These are phyloP conservation scores for Candida orba DNA, from an alignment of 805 yeast species.

Conservation along the genomic window DNA sequence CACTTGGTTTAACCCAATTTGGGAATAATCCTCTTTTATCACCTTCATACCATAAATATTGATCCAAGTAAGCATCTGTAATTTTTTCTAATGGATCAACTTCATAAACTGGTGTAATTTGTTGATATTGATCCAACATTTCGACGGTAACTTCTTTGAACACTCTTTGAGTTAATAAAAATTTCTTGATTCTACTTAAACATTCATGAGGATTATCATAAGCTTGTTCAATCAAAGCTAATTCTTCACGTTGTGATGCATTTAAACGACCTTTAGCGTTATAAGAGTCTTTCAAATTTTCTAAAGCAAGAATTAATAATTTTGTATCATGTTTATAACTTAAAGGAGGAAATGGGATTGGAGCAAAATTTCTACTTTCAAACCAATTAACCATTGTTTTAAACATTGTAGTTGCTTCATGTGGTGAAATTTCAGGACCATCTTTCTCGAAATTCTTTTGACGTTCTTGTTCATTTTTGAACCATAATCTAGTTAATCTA, in stretches of 20 bases:
- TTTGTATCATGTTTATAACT: conserved; percentile 92
- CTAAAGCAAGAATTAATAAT: conserved; percentile 80
- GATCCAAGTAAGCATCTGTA: conserved; percentile 93
- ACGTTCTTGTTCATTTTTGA: conserved; percentile 84
- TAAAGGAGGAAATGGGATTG: conserved; percentile 90
- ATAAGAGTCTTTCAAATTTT: conserved; percentile 75
- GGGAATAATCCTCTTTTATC: conserved; percentile 85
- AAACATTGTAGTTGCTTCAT: conserved; percentile 82
- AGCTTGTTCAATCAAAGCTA: conserved; percentile 91
- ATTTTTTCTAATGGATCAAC: conserved; percentile 91
- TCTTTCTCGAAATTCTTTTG: conserved; percentile 72
- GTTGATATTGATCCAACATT: conserved; percentile 86
- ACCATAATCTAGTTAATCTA: conserved; percentile 84
- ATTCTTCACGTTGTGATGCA: conserved; percentile 83
- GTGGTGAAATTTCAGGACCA: conserved; percentile 82
- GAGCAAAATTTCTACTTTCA: conserved; percentile 72
- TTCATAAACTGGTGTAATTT: conserved; percentile 76
- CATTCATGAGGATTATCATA: conserved; percentile 96
- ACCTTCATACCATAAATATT: conserved; percentile 93
- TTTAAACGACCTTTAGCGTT: conserved; percentile 71
- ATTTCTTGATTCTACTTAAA: conserved; percentile 74
- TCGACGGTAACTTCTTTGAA: conserved; percentile 84
- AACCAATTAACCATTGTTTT: conserved; percentile 89
- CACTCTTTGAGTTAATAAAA: conserved; percentile 78
- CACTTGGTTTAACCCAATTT: conserved; percentile 93